A percentile compares a stretch with the other conserved stretches of the same genome.
phyloP scores from a whole-genome alignment of 2,329 filamentous ascomycete genomes.

The Fusarium buharicum region DNA sequence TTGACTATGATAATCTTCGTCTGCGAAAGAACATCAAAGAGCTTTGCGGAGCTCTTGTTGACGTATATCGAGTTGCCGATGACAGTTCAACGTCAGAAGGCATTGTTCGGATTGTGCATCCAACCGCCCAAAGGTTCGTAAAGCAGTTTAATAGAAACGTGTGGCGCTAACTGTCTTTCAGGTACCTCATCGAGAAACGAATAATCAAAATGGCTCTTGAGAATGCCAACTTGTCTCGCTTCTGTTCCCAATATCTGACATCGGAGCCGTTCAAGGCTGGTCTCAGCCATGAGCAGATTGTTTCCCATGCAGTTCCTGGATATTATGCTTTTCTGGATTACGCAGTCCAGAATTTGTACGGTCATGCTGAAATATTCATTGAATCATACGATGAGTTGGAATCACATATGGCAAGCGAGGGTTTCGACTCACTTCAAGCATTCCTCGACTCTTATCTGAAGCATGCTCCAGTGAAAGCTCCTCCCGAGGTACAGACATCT shows the following conservation, averaged over 20 bases:
- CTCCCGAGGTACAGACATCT: too few species aligned
- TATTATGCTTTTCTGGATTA: conserved; percentile 24
- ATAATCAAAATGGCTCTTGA: not conserved
- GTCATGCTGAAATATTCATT: conserved; percentile 1
- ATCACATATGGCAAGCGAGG: not conserved
- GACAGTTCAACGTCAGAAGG: not conserved
- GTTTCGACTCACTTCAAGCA: not conserved
- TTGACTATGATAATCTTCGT: not conserved
- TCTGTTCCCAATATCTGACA: conserved; percentile 13
- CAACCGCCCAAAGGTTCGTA: conserved; percentile 9
- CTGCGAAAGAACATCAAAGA: conserved; percentile 11
- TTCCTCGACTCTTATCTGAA: not conserved
- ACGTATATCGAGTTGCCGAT: not conserved
- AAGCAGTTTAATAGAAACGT: not conserved
- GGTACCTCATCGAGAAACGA: conserved; percentile 4
- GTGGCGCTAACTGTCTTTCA: not conserved
- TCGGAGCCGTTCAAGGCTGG: conserved; percentile 10
- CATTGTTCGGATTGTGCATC: conserved; percentile 18
- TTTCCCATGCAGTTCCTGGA: not conserved
- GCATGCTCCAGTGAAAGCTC: too few species aligned
- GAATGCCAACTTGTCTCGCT: conserved; percentile 3
- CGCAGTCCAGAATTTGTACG: conserved; percentile 19
- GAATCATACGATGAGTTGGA: not conserved
- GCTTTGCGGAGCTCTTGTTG: conserved; percentile 18
- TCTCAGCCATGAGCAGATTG: not conserved